These are phyloP conservation scores for Canna indica DNA, from an alignment of 176 grass and related monocot species.

Conservation along the genomic window DNA sequence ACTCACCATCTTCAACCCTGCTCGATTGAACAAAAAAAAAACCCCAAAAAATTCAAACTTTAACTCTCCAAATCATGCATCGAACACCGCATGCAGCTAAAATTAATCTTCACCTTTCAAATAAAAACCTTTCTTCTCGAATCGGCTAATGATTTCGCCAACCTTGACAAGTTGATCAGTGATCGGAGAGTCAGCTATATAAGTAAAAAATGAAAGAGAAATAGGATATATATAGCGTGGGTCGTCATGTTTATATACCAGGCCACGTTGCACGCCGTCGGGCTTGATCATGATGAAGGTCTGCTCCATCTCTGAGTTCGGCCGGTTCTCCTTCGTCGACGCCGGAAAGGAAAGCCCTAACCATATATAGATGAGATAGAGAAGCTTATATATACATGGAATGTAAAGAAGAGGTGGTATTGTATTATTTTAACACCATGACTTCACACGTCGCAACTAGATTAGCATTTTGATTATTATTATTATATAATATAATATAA, in stretches of 20 bases:
- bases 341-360: no score
- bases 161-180: constrained; percentile 26
- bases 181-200: no score
- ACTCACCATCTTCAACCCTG: constrained; percentile 73
- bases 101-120: constrained; percentile 45
- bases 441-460: no score
- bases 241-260: constrained; percentile 16
- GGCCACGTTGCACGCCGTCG: constrained; percentile 69
- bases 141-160: constrained; percentile 82
- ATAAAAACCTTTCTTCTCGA: constrained; percentile 99
- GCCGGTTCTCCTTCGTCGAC: no score
- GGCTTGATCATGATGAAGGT: constrained; percentile 81
- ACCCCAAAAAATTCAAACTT: background rate
- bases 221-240: background rate
- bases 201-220: background rate
- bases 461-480: no score
- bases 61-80: no score
- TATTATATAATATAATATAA: no score
- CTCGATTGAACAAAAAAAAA: background rate
- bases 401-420: no score
- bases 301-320: constrained; percentile 33
- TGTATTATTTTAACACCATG: no score
- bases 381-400: no score
- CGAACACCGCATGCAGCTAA: background rate
- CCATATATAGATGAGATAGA: no score